phyloP scores from a whole-genome alignment of 495 filamentous ascomycete genomes.

The Neurospora pannonica region DNA sequence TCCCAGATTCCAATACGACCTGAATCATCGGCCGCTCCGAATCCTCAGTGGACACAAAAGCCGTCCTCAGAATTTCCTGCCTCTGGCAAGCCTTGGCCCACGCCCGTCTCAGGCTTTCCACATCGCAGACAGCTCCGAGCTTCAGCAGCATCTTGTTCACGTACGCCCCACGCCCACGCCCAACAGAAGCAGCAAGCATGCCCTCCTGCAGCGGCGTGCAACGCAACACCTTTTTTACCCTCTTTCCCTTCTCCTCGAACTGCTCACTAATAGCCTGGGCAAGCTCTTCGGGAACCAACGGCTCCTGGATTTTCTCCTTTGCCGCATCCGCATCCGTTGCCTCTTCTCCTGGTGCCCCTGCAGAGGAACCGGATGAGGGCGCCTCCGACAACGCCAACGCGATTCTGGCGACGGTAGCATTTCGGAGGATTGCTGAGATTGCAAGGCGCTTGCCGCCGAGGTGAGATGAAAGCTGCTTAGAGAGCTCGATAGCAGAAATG shows the following conservation, averaged over 20 bases:
- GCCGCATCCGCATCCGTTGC: neutral
- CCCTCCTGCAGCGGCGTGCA: constrained; percentile 77
- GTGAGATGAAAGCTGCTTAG: constrained; percentile 37
- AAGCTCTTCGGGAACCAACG: constrained; percentile 29
- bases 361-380: neutral
- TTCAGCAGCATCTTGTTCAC: constrained; percentile 35
- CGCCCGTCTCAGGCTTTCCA: constrained; percentile 12
- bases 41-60: constrained; percentile 47
- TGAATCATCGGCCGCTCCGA: constrained; percentile 46
- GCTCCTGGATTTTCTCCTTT: constrained; percentile 1
- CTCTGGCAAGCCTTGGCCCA: constrained; percentile 45
- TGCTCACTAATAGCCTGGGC: constrained; percentile 19
- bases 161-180: constrained; percentile 25
- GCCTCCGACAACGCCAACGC: constrained; percentile 22
- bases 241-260: constrained; percentile 23
- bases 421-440: constrained; percentile 54
- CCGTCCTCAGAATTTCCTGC: constrained; percentile 56
- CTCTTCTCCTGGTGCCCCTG: neutral
- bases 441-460: constrained; percentile 34
- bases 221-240: constrained; percentile 50
- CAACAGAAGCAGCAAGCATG: constrained; percentile 54
- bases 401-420: constrained; percentile 50
- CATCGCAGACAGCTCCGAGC: constrained; percentile 5
- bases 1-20: constrained; percentile 35
- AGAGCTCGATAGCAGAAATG: constrained; percentile 64